These are phyloP conservation scores for Colletotrichum cereale DNA, from an alignment of 2,329 filamentous ascomycete genomes.

Conservation along the genomic window DNA sequence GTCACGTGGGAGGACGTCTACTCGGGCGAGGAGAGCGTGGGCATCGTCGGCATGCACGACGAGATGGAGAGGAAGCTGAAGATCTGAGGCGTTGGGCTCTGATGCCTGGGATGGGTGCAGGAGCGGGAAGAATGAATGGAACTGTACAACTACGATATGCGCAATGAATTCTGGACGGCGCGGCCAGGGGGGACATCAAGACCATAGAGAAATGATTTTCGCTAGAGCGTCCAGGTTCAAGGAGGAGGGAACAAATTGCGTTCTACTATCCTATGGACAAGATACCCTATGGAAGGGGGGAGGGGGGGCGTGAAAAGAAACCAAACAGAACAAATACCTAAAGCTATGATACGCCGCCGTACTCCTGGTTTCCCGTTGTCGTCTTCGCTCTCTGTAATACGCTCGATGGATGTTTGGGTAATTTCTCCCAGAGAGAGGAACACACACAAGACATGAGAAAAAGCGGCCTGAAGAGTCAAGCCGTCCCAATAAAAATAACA, in stretches of 20 bases:
- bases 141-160: constrained; percentile 33
- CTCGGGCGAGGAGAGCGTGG: constrained; percentile 79
- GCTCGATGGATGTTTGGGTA: constrained; percentile 34
- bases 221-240: constrained; percentile 17
- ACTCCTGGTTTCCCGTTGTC: constrained; percentile 43
- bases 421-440: constrained; percentile 19
- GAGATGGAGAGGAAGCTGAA: constrained; percentile 95
- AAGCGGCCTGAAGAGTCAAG: constrained; percentile 28
- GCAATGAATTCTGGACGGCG: constrained; percentile 18
- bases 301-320: constrained; percentile 35
- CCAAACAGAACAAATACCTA: constrained; percentile 41
- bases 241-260: constrained; percentile 30
- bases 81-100: constrained; percentile 65
- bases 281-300: constrained; percentile 30
- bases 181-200: constrained; percentile 12
- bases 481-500: constrained; percentile 28
- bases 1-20: constrained; percentile 96
- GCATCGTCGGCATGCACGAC: constrained; percentile 81
- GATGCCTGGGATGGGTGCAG: constrained; percentile 21
- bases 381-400: constrained; percentile 43
- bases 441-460: constrained; percentile 42
- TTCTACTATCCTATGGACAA: constrained; percentile 42
- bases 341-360: constrained; percentile 45
- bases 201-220: constrained; percentile 21
- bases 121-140: constrained; percentile 9